Percentiles rank a stretch among this genome's conserved stretches.
Conservation (phyloP, 371 early-diverging fungal species). For the Fennellomyces sp. region DNA sequence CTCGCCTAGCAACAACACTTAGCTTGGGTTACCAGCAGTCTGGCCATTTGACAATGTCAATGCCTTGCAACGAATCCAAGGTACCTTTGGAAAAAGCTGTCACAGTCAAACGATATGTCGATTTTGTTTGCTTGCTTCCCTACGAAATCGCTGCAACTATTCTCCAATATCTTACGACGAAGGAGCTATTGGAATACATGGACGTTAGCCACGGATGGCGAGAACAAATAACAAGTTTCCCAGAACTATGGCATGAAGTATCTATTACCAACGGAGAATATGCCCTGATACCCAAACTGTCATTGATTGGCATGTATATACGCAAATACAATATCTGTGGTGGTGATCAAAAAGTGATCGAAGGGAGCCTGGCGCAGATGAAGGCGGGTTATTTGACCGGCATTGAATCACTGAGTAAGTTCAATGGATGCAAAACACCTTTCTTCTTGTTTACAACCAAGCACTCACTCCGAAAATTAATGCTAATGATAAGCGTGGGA, state of each 20-base stretch:
- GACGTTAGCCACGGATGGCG: background rate
- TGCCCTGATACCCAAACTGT: background rate
- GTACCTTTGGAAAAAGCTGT: background rate
- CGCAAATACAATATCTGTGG: background rate
- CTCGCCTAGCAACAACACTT: background rate
- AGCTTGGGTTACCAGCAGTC: background rate
- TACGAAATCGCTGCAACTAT: background rate
- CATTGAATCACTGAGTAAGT: background rate
- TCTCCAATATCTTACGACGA: background rate
- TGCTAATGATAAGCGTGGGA: slow-evolving; percentile 1
- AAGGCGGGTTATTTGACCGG: background rate
- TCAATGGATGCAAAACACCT: background rate
- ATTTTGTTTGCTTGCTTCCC: background rate
- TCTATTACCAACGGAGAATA: background rate
- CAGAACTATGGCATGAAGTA: background rate
- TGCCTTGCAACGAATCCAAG: too few species aligned
- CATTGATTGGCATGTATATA: background rate
- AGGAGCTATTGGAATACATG: background rate
- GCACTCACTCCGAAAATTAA: background rate
- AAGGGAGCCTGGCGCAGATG: background rate
- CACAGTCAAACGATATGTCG: background rate
- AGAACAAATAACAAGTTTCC: background rate
- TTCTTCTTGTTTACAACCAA: background rate
- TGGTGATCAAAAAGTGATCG: background rate
- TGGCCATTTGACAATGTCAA: too few species aligned